Evolutionary conservation across 768 basidiomycete genomes (phyloP), one percentile per base, ranked within the genome.

Genomic region (Amanita jacksonii): DNA sequence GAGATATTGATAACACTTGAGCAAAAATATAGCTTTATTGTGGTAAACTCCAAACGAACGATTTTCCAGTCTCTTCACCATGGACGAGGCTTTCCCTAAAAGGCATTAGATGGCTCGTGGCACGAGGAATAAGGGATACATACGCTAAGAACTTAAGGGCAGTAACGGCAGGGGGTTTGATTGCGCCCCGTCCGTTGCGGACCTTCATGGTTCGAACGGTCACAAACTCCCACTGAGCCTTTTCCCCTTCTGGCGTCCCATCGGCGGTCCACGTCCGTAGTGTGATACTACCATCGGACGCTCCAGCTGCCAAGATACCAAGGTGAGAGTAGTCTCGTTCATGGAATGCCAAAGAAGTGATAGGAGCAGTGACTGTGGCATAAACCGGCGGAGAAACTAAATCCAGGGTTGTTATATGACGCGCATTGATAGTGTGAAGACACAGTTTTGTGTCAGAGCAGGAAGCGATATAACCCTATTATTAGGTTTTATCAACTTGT

Each of bases 261-360:
- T 90, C 82, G 0, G 85, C 73, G 12, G 77, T 84, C 84, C 91
- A 91, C 1, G 90, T 86, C 48, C 85, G 69, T n/a, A 96, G 64
- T 0, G 77, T 76, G 42, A 91, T 81, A 2, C 78, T 72, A 5
- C 88, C 85, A 50, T 87, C 85, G 1, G 77, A 67, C 4, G 79
- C 74, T 3, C 87, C 88, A 1, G 81, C 81, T 0, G 88, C 89
- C n/a, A 96, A 69, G 3, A 90, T 68, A 3, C 86, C 86, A 0
- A 78, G 65, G 48, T 74, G 70, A 0, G 85, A 79, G 58, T 86
- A 94, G 54, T 94, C 92, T 25, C 92, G 76, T 55, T 93, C 87
- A 47, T 89, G 83, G 65, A 94, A 94, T 0, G 84, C 80, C 40
- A 96, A 62, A 0, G 85, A 80, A 0, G 82, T 84, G 43, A 93